Base-by-base conservation (phyloP, 2,329 filamentous ascomycete species). In the Tympanopsis confertula region DNA sequence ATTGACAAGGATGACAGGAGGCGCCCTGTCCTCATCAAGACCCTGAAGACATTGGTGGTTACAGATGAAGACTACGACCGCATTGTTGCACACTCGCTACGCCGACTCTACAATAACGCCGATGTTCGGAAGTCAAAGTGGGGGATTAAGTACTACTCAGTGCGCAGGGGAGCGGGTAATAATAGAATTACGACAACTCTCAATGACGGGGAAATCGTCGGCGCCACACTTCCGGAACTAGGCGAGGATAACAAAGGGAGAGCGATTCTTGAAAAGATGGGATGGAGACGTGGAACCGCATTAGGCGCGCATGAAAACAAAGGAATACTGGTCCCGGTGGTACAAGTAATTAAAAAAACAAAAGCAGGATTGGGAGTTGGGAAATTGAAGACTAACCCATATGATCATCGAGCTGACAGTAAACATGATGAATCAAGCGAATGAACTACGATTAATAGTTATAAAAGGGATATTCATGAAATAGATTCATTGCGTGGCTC, bases 21-120 rank as follows among this genome's bases (percentile, higher is more conserved):
- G 19, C 86, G 84, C 46, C 83, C 87, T 0, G 69, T 85, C 1
- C 68, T 96, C 2, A 79, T 80, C 44, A 86, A 88, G 49, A 89
- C 83, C 0, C 64, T 65, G 3, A 66, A 69, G 17, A 94, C 87
- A 0, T 54, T 68, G 0, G 58, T 60, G 2, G 86, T 78, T 46
- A 66, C 72, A 4, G 70, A 78, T 28, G 61, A 65, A 15, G 66
- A 66, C 1, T 78, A 77, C 42, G 62, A 68, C 39, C 56, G 55
- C 36, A 59, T 62, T 4, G 61, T 68, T 39, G 54, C 53, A 17
- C 65, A 59, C n/a, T 53, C 74, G 13, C 57, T 57, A 12, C 65
- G 69, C 19, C 66, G 68, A 5, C 79, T 75, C 51, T 66, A 82
- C 42, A 66, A 68, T 17, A 66, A 72, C 2, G 57, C 66, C 20